A percentile compares a stretch with the other conserved stretches of the same genome.
Evolutionary conservation across 495 filamentous ascomycete species (phyloP).

Genomic region (Trichoderma orchidacearum): DNA sequence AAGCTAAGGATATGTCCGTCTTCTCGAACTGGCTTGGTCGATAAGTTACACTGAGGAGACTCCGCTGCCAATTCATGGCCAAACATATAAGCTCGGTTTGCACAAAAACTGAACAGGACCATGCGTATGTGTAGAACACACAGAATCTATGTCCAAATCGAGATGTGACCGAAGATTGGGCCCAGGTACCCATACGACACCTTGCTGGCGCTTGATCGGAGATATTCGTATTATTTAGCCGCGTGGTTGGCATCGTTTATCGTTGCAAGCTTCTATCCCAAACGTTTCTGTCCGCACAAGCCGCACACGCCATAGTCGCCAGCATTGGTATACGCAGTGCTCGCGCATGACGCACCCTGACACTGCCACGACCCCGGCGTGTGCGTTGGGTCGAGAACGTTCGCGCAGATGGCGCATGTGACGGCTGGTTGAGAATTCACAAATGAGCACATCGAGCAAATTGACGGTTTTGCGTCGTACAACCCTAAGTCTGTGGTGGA

Average conservation of each 20-base stretch:
- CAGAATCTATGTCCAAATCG: no score
- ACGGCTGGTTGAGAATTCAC: constrained; percentile 32
- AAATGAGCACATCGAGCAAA: constrained; percentile 52
- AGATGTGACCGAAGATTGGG: no score
- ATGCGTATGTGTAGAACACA: no score
- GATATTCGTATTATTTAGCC: no score
- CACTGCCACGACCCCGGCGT: constrained; percentile 47
- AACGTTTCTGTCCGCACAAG: constrained; percentile 37
- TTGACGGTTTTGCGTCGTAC: background rate
- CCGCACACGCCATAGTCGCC: constrained; percentile 53
- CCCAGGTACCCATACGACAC: background rate
- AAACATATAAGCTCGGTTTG: no score
- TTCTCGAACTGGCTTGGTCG: no score
- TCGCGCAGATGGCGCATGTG: constrained; percentile 49
- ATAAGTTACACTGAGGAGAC: no score
- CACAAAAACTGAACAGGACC: no score
- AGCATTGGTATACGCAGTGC: constrained; percentile 45
- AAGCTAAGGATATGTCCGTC: no score
- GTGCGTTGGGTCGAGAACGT: constrained; percentile 42
- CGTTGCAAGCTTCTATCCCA: background rate
- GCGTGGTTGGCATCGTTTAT: background rate
- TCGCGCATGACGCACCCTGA: constrained; percentile 34
- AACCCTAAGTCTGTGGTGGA: no score
- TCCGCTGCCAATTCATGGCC: no score
- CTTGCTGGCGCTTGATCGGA: no score